Conservation (phyloP, 306 rosid genomes). For the Vachellia pachyceras region DNA sequence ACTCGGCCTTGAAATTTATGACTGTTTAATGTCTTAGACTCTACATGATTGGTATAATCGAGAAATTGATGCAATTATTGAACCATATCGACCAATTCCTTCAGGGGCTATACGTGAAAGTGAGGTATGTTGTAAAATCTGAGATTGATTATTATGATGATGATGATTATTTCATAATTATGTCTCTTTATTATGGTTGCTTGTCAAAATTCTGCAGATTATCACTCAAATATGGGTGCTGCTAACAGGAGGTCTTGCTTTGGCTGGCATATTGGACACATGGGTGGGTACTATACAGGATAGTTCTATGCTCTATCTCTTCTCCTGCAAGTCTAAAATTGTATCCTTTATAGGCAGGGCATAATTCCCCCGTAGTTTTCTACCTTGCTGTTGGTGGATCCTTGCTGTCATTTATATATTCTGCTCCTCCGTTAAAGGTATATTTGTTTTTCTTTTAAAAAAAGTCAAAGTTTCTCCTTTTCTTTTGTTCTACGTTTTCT, state of each 20-base stretch:
- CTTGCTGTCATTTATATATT: slow-evolving; percentile 83
- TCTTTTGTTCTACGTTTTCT: not conserved
- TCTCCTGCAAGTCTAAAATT: slow-evolving; percentile 15
- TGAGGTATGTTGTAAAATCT: slow-evolving; percentile 59
- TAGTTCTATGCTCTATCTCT: slow-evolving; percentile 14
- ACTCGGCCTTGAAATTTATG: slow-evolving; percentile 20
- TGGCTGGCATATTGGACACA: slow-evolving; percentile 80
- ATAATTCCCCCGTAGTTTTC: slow-evolving; percentile 74
- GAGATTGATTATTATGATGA: not conserved
- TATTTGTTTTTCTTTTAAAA: not conserved
- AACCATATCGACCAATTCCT: slow-evolving; percentile 98
- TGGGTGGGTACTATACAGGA: slow-evolving; percentile 57
- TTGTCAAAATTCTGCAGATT: slow-evolving; percentile 57
- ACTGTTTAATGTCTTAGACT: slow-evolving; percentile 55
- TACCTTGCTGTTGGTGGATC: slow-evolving; percentile 94
- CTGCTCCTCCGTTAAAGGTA: slow-evolving; percentile 98
- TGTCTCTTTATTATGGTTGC: slow-evolving; percentile 7
- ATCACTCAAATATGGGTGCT: slow-evolving; percentile 93
- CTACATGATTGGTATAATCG: slow-evolving; percentile 51
- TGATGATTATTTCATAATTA: not conserved
- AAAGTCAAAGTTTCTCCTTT: not conserved
- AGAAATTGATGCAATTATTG: slow-evolving; percentile 27
- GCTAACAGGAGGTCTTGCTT: slow-evolving; percentile 81
- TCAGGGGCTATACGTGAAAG: slow-evolving; percentile 86
- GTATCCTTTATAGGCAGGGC: slow-evolving; percentile 69